These are phyloP conservation scores for Irineochytrium annulatum DNA, from an alignment of 192 early-diverging fungal genomes.

Conservation along the genomic window DNA sequence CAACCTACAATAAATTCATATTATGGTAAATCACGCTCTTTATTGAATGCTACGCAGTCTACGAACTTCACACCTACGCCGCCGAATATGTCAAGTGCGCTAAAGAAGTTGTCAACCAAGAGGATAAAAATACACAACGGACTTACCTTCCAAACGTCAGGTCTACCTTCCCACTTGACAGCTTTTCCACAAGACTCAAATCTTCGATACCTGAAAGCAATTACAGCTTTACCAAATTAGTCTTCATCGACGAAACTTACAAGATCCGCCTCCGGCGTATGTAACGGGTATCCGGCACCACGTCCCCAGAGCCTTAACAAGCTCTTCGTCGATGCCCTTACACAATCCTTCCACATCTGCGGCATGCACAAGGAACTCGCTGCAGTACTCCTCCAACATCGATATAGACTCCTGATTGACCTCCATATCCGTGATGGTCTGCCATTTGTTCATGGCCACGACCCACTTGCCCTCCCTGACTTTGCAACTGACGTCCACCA, in stretches of 20 bases:
- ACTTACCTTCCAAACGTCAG: slow-evolving; percentile 84
- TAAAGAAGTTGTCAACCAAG: slow-evolving; percentile 18
- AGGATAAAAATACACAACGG: not conserved
- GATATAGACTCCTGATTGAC: slow-evolving; percentile 61
- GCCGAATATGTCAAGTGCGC: slow-evolving; percentile 97
- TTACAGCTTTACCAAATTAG: not conserved
- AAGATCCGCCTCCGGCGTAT: slow-evolving; percentile 88
- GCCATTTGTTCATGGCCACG: slow-evolving; percentile 99
- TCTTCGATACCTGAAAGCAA: slow-evolving; percentile 52
- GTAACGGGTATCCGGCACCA: slow-evolving; percentile 88
- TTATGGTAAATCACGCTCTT: too few relatives aligned
- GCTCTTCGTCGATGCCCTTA: slow-evolving; percentile 83
- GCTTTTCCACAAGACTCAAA: slow-evolving; percentile 67
- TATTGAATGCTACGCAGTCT: slow-evolving; percentile 55
- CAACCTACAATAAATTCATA: too few relatives aligned
- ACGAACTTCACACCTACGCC: slow-evolving; percentile 74
- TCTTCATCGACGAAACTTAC: slow-evolving; percentile 31
- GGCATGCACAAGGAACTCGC: slow-evolving; percentile 95
- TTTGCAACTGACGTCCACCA: slow-evolving; percentile 85
- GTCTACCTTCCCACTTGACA: slow-evolving; percentile 84
- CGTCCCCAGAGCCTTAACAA: slow-evolving; percentile 75
- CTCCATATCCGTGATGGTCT: slow-evolving; percentile 85
- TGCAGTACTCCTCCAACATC: slow-evolving; percentile 46
- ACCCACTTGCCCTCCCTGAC: slow-evolving; percentile 69
- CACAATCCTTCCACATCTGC: slow-evolving; percentile 98